These are phyloP conservation scores for Capsella rubella DNA, from an alignment of 441 rosid genomes.

Conservation along the genomic window DNA sequence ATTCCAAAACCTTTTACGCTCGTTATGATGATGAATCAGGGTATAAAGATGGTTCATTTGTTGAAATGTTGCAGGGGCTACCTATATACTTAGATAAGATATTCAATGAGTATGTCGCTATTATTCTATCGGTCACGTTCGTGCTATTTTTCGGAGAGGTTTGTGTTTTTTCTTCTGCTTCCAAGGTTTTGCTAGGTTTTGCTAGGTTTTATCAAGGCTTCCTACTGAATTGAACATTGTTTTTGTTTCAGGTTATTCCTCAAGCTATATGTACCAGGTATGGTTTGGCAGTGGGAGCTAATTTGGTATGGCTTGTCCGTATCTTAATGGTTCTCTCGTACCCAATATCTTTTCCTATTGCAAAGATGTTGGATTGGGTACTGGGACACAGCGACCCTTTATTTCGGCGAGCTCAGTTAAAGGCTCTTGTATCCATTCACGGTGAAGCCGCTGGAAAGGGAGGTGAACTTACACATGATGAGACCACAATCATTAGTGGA, in stretches of 20 bases:
- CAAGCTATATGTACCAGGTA: constrained; percentile 93
- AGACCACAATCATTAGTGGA: constrained; percentile 92
- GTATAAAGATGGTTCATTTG: constrained; percentile 7
- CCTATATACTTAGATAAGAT: constrained; percentile 92
- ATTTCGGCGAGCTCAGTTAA: constrained; percentile 91
- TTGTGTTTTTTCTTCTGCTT: neutral
- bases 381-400: constrained; percentile 86
- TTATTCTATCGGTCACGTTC: constrained; percentile 88
- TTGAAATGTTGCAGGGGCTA: constrained; percentile 70
- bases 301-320: constrained; percentile 83
- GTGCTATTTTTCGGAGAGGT: constrained; percentile 96
- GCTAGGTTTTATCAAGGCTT: constrained; percentile 6
- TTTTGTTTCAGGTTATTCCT: constrained; percentile 77
- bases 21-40: neutral
- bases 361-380: constrained; percentile 88
- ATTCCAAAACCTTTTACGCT: neutral
- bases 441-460: constrained; percentile 97
- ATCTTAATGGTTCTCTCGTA: constrained; percentile 81
- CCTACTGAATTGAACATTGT: neutral
- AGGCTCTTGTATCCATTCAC: constrained; percentile 91
- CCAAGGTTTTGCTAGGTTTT: neutral
- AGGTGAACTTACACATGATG: constrained; percentile 97
- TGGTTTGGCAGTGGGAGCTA: constrained; percentile 95
- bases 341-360: constrained; percentile 90
- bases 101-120: constrained; percentile 91